These are phyloP conservation scores for Moesziomyces aphidis DNA, from an alignment of 1,284 basidiomycete species.

Conservation along the genomic window DNA sequence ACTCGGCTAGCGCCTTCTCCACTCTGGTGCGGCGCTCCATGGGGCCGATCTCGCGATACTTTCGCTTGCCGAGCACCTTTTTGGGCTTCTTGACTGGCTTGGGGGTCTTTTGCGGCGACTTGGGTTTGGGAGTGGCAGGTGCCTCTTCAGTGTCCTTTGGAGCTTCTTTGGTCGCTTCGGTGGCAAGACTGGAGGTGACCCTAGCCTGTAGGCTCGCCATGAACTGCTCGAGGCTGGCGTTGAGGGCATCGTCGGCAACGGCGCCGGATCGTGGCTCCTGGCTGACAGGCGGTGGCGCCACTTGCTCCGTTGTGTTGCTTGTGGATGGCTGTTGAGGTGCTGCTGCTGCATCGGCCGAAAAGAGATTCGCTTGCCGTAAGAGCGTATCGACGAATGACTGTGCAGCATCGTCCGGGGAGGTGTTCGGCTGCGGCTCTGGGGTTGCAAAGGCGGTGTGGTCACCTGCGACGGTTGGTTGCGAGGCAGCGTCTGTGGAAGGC, in stretches of 20 bases:
- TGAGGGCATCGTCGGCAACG: constrained; percentile 41
- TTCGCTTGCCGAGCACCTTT: constrained; percentile 45
- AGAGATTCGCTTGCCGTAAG: constrained; percentile 40
- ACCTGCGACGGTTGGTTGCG: constrained; percentile 4
- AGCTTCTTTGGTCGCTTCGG: constrained; percentile 11
- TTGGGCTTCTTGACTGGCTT: constrained; percentile 39
- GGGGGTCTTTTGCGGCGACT: constrained; percentile 20
- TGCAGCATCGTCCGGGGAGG: constrained; percentile 23
- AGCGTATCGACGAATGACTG: constrained; percentile 44
- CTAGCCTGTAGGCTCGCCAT: constrained; percentile 51
- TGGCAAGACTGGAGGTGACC: constrained; percentile 21
- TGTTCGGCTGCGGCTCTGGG: constrained; percentile 11
- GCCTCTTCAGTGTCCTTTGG: constrained; percentile 4
- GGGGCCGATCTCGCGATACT: constrained; percentile 43
- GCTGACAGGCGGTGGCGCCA: neutral
- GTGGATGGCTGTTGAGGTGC: constrained; percentile 1
- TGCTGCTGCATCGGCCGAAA: constrained; percentile 6
- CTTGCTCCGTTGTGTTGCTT: neutral
- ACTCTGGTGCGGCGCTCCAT: constrained; percentile 45
- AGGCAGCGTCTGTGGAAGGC: neutral
- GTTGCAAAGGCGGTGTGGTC: constrained; percentile 9
- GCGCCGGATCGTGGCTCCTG: constrained; percentile 3
- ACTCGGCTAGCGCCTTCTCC: constrained; percentile 39
- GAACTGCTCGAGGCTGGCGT: constrained; percentile 54
- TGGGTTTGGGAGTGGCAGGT: constrained; percentile 10